Evolutionary conservation across 768 basidiomycete species (phyloP).

Genomic region (Trametes villosa): DNA sequence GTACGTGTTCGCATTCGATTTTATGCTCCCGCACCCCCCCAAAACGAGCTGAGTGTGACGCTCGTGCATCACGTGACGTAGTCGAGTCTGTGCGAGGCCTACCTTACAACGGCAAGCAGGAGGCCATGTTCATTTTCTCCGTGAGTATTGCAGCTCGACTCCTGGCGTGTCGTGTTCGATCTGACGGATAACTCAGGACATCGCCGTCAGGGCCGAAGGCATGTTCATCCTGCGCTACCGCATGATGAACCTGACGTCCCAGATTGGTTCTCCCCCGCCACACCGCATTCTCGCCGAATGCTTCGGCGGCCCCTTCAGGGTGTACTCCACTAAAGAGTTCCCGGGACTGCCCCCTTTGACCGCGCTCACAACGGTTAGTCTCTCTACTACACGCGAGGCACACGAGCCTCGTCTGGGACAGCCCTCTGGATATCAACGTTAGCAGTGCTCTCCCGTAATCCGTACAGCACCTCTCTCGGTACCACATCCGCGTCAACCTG

Average conservation of each 20-base stretch:
- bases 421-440: neutral
- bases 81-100: too few species aligned
- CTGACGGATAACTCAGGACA: conserved; percentile 46
- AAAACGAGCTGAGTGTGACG: too few species aligned
- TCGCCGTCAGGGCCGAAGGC: conserved; percentile 70
- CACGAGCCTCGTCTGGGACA: too few species aligned
- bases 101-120: conserved; percentile 55
- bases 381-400: too few species aligned
- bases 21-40: too few species aligned
- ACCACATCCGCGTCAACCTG: conserved; percentile 60
- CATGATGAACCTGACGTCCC: conserved; percentile 55
- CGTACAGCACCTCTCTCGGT: conserved; percentile 37
- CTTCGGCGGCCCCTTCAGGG: conserved; percentile 64
- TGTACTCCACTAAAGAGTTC: conserved; percentile 75
- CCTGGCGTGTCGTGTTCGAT: neutral
- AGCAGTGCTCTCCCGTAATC: neutral
- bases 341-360: conserved; percentile 70
- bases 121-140: conserved; percentile 65
- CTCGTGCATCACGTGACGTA: too few species aligned
- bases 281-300: conserved; percentile 61
- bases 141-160: conserved; percentile 35
- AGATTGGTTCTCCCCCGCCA: neutral
- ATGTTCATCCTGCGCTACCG: conserved; percentile 70
- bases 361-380: conserved; percentile 63
- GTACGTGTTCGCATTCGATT: too few species aligned